Base-by-base conservation (phyloP, 2,329 filamentous ascomycete genomes). In the Lasiodiplodia hormozganensis region DNA sequence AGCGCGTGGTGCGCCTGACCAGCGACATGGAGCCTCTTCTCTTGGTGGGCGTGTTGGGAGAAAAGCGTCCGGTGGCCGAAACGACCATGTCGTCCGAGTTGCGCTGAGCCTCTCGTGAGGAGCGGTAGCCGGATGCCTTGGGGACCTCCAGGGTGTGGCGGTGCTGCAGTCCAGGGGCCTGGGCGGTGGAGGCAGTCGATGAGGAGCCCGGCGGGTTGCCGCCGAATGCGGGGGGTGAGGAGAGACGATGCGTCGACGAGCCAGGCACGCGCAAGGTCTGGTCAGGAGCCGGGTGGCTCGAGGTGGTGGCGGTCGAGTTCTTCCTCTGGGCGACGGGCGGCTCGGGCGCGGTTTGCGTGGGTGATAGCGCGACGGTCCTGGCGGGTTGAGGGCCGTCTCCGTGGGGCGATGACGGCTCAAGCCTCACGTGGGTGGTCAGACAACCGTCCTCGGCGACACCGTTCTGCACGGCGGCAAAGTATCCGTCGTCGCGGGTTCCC, bases 131-230 rank as follows among this genome's bases (percentile, higher is more conserved):
- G n/a, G 89, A 85, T 23, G 85, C 82, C 79, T 90, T 92, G 8
- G 94, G 94, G 0, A 97, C 93, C 79, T 97, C 93, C 31, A 97
- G 85, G 0, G 93, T 97, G 80, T 97, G 92, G 72, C 94, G 89
- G 70, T 97, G 93, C 78, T 91, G 91, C 60, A 95, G 82, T 67
- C 87, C 86, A 23, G 89, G 85, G 54, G 85, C 78, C 69, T 85
- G 81, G 3, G 80, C 77, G 40, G 82, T 76, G 36, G 78, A 79
- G 47, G 80, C 76, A 52, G 77, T 77, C 21, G 79, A 73, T 36
- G 77, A 74, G 65, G 79, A 77, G 31, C 80, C 76, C 10, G 67
- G 67, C 1, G 49, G 47, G 38, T 68, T 54, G 53, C 64, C 43
- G 81, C 73, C 88, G 87, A 74, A 87, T 75, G 62, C 77, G 71